A percentile compares a stretch with the other conserved stretches of the same genome.
These are phyloP conservation scores for Phialophora chinensis DNA, from an alignment of 2,329 filamentous ascomycete genomes.

Conservation along the genomic window DNA sequence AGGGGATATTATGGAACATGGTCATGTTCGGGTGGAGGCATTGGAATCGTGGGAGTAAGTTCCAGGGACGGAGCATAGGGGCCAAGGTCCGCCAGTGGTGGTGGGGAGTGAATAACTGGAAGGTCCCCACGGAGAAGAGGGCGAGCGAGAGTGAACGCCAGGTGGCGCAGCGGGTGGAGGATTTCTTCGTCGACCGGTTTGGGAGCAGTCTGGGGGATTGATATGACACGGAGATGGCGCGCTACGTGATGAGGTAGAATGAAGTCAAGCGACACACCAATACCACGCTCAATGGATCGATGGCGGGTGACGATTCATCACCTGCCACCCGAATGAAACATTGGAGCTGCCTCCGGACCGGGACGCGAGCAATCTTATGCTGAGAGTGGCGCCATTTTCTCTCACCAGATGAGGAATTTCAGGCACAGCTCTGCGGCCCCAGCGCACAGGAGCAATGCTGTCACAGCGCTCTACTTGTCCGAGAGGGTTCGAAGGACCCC, in stretches of 20 bases:
- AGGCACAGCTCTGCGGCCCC: too few relatives aligned
- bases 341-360: neutral
- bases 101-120: constrained; percentile 94
- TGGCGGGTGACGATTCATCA: neutral
- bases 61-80: constrained; percentile 77
- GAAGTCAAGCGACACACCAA: neutral
- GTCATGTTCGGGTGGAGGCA: constrained; percentile 84
- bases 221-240: neutral
- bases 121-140: constrained; percentile 58
- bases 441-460: neutral
- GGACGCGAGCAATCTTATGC: neutral
- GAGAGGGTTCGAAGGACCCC: neutral
- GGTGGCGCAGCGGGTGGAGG: constrained; percentile 50
- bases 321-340: neutral
- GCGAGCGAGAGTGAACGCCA: constrained; percentile 41
- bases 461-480: neutral
- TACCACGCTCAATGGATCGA: neutral
- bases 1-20: constrained; percentile 89
- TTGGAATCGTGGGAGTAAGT: constrained; percentile 80
- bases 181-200: constrained; percentile 42
- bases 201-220: constrained; percentile 38
- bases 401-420: neutral
- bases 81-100: constrained; percentile 84
- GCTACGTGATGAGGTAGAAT: neutral
- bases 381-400: neutral